Evolutionary conservation across 2,329 filamentous ascomycete species (phyloP).

Genomic region (Aspergillus sp.): DNA sequence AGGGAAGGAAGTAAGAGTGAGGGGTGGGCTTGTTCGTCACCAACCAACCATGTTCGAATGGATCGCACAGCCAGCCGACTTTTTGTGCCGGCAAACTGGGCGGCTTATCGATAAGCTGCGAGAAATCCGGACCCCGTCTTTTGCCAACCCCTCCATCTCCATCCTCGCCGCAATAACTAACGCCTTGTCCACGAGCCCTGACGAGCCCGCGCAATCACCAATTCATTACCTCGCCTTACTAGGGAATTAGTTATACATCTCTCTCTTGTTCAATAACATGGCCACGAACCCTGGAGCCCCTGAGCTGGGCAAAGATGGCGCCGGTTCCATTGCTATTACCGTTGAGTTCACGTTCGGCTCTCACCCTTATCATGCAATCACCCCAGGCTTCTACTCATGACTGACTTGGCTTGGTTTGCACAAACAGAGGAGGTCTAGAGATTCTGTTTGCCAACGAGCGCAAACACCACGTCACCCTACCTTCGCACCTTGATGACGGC

Average conservation of each 20-base stretch:
- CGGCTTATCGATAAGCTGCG: constrained; percentile 45
- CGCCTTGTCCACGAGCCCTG: not conserved
- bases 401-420: constrained; percentile 12
- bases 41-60: not conserved
- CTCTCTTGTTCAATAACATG: not conserved
- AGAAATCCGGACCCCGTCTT: not conserved
- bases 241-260: not conserved
- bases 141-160: not conserved
- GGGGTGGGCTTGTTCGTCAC: not conserved
- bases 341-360: constrained; percentile 71
- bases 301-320: constrained; percentile 10
- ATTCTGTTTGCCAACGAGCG: constrained; percentile 86
- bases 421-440: constrained; percentile 79
- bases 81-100: constrained; percentile 27
- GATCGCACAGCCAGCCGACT: constrained; percentile 18
- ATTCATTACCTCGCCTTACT: too few species aligned
- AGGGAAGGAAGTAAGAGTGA: not conserved
- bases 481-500: constrained; percentile 62
- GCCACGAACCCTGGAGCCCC: constrained; percentile 10
- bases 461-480: constrained; percentile 70
- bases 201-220: too few species aligned
- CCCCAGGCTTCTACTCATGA: not conserved
- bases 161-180: not conserved
- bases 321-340: constrained; percentile 56
- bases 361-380: constrained; percentile 1